A percentile compares a stretch with the other conserved stretches of the same genome.
Conservation (phyloP, 345 rosid genomes). For the Hibiscus syriacus region DNA sequence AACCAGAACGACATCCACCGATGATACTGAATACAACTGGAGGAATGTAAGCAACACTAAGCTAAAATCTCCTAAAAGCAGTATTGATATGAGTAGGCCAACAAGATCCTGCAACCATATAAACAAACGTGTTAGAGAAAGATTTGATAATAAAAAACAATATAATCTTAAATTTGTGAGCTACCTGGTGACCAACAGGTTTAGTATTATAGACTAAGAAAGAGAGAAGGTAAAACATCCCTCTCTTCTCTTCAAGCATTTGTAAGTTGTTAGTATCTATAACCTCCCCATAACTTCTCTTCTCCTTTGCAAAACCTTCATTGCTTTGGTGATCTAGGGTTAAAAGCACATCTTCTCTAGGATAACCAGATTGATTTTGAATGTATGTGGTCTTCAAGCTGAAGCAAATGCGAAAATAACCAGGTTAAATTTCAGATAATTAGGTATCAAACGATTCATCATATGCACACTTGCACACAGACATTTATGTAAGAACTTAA, state of each 20-base stretch:
- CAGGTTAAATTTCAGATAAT: slow-evolving; percentile 20
- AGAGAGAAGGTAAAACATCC: slow-evolving; percentile 76
- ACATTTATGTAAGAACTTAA: neutral
- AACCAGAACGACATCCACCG: slow-evolving; percentile 73
- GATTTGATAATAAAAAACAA: neutral
- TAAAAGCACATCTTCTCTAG: neutral
- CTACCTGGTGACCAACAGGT: slow-evolving; percentile 99
- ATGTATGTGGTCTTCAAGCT: slow-evolving; percentile 27
- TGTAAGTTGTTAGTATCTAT: slow-evolving; percentile 66
- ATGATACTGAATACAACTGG: slow-evolving; percentile 90
- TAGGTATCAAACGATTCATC: slow-evolving; percentile 1
- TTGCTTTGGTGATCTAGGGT: neutral
- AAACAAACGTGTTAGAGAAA: slow-evolving; percentile 8
- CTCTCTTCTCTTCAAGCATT: slow-evolving; percentile 80
- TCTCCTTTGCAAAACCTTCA: slow-evolving; percentile 26
- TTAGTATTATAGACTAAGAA: slow-evolving; percentile 87
- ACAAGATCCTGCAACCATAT: slow-evolving; percentile 83
- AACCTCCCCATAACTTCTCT: slow-evolving; percentile 54
- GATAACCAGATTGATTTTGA: slow-evolving; percentile 27
- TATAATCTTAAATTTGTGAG: neutral
- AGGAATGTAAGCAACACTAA: slow-evolving; percentile 94
- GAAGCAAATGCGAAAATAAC: slow-evolving; percentile 17
- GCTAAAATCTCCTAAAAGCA: slow-evolving; percentile 97
- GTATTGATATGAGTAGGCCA: slow-evolving; percentile 91
- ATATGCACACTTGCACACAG: neutral